Base-by-base conservation (phyloP, 305 asterid genomes). In the Fraxinus nigra region DNA sequence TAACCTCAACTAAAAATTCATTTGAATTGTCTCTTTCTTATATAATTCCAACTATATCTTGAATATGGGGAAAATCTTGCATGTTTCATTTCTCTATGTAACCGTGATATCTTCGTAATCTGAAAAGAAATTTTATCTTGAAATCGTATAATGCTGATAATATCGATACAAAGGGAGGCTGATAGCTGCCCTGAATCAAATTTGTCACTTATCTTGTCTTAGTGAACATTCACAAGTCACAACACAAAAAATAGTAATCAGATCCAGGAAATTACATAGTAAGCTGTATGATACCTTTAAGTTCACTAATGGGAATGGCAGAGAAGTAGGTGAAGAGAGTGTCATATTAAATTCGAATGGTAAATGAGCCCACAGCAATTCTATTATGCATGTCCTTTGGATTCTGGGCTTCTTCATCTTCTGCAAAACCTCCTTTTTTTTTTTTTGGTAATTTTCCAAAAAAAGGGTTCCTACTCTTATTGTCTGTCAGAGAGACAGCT, bases 261-360 rank as follows among this genome's bases (percentile, higher is more conserved):
- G 18, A 43, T 43, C n/a, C 54, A 11, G 16, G 16, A 43, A 38
- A 38, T 8, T 43, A 43, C 51, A 43, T 2, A 10, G 51, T 43
- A 11, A 11, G 54, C n/a, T 46, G 56, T 2, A 46, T n/a, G n/a
- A 5, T 0, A 46, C n/a, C 56, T 11, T 46, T 13, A 46, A 88
- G 81, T 82, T 14, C 56, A 87, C 86, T 86, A 84, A 88, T 82
- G 86, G 81, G 65, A 61, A 30, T 84, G 81, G 84, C 89, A 86
- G 85, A 85, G 85, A 77, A 61, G 92, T 90, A 46, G 92, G 72
- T 90, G 90, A 11, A 46, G 7, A 46, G 18, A 0, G 56, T 13
- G 54, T 20, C 72, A 75, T 87, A 87, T 86, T 89, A 13, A 89
- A 86, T 87, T 86, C 28, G 63, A 61, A 79, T 32, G 83, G 81